Base-by-base conservation (phyloP, 1,284 basidiomycete genomes). In the Takashimella koratensis region DNA sequence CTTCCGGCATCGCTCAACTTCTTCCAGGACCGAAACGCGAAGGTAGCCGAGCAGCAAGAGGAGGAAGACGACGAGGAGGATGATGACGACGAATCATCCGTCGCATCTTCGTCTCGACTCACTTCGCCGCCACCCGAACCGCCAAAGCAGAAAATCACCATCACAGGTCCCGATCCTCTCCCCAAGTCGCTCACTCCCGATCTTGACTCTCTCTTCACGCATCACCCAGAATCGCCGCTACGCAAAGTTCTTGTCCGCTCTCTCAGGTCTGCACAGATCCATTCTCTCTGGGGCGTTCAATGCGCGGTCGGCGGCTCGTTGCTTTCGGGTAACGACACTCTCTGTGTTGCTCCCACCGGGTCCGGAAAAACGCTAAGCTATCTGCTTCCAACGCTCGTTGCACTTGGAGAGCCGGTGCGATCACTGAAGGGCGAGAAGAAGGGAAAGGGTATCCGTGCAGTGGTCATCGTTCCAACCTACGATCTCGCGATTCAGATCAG, bases 401-500 rank as follows among this genome's bases (percentile, higher is more conserved):
- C 79, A 2, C 79, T 95, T 1, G 77, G 76, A n/a, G 74, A 81
- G 19, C 90, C 90, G 1, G 76, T 80, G 4, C 77, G 83, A 20
- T 59, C 51, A 19, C 45, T 70, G 8, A 49, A 41, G 20, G 51
- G 47, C 16, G 41, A 47, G 39, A 57, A 53, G 48, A 80, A 81
- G 51, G 66, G 67, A n/a, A 77, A 80, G 40, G 90, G 90, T 22
- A 84, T 86, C 12, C 81, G 93, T 54, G 86, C 88, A 0, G 66
- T 98, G 16, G 79, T 98, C 48, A 75, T 98, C 51, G 89, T 90
- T 1, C 96, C 96, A 1, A 98, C 96, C 0, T 84, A 92, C 59
- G 96, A 99, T 77, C 77, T 99, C n/a, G 93, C 95, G 0, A 86
- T 92, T 61, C 96, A 99, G 71, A 98, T 98, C 54, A 82, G 91